A percentile compares a stretch with the other conserved stretches of the same genome.
Evolutionary conservation across 2,329 filamentous ascomycete species (phyloP).

Genomic region (Rhynchosporium graminicola): DNA sequence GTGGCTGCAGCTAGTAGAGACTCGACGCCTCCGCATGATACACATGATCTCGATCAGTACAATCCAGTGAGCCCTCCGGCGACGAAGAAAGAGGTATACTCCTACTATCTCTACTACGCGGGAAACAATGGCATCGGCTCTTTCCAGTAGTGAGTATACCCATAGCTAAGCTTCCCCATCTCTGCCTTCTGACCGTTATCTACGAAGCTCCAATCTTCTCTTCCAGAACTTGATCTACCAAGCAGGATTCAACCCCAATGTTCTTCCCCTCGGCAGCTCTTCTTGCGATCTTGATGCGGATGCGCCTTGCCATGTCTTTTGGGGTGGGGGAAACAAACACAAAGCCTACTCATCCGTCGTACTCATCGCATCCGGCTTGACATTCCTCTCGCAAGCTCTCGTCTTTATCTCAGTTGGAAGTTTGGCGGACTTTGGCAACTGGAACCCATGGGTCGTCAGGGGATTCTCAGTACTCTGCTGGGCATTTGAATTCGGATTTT

Average conservation of each 20-base stretch:
- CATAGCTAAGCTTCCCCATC: background rate
- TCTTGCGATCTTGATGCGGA: conserved; percentile 33
- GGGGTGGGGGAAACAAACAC: conserved; percentile 35
- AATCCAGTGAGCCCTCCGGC: conserved; percentile 29
- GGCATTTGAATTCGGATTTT: conserved; percentile 39
- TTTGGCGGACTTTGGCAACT: conserved; percentile 39
- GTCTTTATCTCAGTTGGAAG: conserved; percentile 37
- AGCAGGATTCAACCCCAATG: conserved; percentile 39
- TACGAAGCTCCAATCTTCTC: conserved; percentile 36
- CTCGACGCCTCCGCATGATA: conserved; percentile 23
- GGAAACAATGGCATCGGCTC: conserved; percentile 40
- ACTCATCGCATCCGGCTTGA: conserved; percentile 37
- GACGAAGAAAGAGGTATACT: conserved; percentile 35
- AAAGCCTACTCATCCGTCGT: conserved; percentile 38
- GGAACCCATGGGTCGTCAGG: conserved; percentile 40
- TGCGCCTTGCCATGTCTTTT: conserved; percentile 38
- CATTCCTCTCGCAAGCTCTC: conserved; percentile 36
- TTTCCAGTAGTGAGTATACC: conserved; percentile 37
- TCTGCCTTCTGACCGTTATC: conserved; percentile 6
- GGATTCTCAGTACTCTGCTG: conserved; percentile 36
- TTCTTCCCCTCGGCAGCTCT: conserved; percentile 37
- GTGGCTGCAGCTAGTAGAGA: conserved; percentile 28
- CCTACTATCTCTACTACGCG: conserved; percentile 40
- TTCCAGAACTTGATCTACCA: conserved; percentile 41
- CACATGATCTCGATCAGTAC: conserved; percentile 27